Percentiles rank a stretch among this genome's conserved stretches.
Conservation (phyloP, 768 basidiomycete species). For the Lenzites betulinus region DNA sequence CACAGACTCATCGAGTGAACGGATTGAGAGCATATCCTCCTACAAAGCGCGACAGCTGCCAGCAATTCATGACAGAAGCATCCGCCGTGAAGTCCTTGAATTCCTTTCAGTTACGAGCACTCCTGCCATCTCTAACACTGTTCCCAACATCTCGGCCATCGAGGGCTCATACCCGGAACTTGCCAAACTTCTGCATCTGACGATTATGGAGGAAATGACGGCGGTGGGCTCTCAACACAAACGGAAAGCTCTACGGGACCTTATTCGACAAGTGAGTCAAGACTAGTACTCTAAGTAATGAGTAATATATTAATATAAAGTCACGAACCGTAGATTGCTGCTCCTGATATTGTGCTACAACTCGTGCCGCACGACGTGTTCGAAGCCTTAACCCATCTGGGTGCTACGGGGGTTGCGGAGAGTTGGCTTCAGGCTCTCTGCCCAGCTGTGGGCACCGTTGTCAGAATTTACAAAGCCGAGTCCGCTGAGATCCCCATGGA, state of each 20-base stretch:
- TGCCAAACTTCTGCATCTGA: too few relatives aligned
- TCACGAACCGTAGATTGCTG: constrained; percentile 18
- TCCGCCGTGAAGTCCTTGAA: not conserved
- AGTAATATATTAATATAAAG: not conserved
- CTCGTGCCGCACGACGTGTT: constrained; percentile 9
- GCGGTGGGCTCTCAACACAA: too few relatives aligned
- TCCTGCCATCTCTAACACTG: not conserved
- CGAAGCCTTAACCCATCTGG: not conserved
- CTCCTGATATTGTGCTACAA: constrained; percentile 16
- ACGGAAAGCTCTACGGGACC: not conserved
- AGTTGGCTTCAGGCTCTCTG: not conserved
- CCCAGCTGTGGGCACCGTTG: not conserved
- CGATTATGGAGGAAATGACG: too few relatives aligned
- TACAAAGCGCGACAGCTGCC: not conserved
- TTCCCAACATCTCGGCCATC: too few relatives aligned
- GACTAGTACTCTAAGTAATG: not conserved
- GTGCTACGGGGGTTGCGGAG: not conserved
- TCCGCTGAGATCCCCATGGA: too few relatives aligned
- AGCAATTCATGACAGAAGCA: not conserved
- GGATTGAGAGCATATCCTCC: not conserved
- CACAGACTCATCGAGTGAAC: not conserved
- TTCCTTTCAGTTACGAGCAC: not conserved
- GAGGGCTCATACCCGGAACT: too few relatives aligned
- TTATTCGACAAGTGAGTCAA: too few relatives aligned
- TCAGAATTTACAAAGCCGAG: too few relatives aligned